Evolutionary conservation across 176 grass and related monocot genomes (phyloP).

Genomic region (Oryza officinalis): DNA sequence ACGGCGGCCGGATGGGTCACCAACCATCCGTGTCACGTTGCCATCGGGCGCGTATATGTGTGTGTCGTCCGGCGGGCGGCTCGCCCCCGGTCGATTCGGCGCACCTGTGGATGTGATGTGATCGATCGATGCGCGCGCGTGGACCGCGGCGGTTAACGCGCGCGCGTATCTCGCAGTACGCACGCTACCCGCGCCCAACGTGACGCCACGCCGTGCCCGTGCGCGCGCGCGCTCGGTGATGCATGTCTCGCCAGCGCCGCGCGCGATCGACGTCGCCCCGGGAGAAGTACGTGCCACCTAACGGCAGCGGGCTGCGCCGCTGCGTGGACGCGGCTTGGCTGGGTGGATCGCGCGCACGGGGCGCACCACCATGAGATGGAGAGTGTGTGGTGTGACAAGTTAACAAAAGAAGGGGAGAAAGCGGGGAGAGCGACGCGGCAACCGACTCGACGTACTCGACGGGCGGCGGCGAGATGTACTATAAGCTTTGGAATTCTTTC

Average conservation of each 20-base stretch:
- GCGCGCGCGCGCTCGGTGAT: background rate
- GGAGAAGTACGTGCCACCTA: slow-evolving; percentile 48
- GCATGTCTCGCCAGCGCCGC: background rate
- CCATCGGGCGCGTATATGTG: background rate
- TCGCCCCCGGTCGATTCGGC: background rate
- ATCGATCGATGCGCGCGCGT: background rate
- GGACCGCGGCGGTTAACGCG: background rate
- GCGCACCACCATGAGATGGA: background rate
- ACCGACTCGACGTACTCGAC: background rate
- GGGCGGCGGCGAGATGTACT: background rate
- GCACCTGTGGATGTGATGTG: background rate
- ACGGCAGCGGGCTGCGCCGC: slow-evolving; percentile 1
- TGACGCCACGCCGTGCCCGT: too few relatives aligned
- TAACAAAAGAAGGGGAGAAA: slow-evolving; percentile 32
- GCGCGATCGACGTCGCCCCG: background rate
- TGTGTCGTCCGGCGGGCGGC: background rate
- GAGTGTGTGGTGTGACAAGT: slow-evolving; percentile 34
- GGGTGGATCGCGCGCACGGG: background rate
- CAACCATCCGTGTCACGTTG: background rate
- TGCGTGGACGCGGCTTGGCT: background rate
- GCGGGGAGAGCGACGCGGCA: slow-evolving; percentile 37
- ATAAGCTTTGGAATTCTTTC: slow-evolving; percentile 6
- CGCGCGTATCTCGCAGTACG: too few relatives aligned
- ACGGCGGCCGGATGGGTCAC: background rate
- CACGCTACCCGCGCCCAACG: too few relatives aligned